Conservation (phyloP, 805 yeast species). For the Hermanozyma aechmeae region DNA sequence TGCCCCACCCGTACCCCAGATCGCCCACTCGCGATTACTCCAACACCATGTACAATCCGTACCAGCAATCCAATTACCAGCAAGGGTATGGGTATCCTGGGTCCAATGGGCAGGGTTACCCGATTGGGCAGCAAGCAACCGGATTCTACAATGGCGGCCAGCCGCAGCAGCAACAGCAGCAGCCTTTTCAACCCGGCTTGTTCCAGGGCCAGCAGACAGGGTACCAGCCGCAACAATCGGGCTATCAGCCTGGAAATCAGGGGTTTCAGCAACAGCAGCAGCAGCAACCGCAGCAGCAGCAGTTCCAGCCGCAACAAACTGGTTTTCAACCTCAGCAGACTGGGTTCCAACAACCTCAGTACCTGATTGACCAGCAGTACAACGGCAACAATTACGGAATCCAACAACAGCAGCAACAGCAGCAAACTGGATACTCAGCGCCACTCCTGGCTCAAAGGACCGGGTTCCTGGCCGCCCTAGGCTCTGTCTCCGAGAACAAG, state of each 20-base stretch:
- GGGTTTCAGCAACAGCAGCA: background rate
- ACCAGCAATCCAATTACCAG: conserved; percentile 18
- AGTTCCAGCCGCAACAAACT: conserved; percentile 11
- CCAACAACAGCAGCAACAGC: conserved; percentile 1
- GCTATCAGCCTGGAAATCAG: conserved; percentile 29
- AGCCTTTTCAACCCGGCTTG: too few relatives aligned
- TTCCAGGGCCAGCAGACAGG: conserved; percentile 1
- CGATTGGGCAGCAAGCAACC: conserved; percentile 16
- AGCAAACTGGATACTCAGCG: conserved; percentile 3
- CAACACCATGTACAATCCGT: conserved; percentile 29
- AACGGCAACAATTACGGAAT: background rate
- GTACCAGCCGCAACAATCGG: conserved; percentile 22
- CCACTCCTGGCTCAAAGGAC: conserved; percentile 35
- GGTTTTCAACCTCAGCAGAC: conserved; percentile 8
- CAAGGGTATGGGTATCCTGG: conserved; percentile 14
- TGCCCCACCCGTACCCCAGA: background rate
- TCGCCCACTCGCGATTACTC: background rate
- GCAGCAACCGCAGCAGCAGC: conserved; percentile 10
- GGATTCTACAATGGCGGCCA: conserved; percentile 18
- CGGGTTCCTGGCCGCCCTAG: conserved; percentile 32
- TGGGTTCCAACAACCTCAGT: conserved; percentile 1
- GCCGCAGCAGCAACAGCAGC: conserved; percentile 5
- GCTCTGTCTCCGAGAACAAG: conserved; percentile 41
- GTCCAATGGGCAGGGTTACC: conserved; percentile 16
- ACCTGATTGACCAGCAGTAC: conserved; percentile 1